Evolutionary conservation across 306 rosid genomes (phyloP).

Genomic region (Clitoria ternatea): DNA sequence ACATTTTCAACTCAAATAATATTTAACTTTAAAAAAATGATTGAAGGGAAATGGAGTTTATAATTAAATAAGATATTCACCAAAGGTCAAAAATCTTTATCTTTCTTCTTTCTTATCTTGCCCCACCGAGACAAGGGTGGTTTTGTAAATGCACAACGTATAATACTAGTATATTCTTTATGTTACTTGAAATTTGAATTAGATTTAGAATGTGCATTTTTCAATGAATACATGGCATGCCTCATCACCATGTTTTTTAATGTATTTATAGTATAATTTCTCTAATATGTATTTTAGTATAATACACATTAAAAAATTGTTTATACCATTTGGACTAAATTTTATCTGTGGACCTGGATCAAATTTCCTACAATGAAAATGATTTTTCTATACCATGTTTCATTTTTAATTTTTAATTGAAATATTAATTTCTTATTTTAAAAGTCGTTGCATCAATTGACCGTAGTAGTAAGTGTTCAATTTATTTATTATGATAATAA

Average conservation of each 20-base stretch:
- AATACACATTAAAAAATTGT: too few relatives aligned
- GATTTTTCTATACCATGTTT: too few relatives aligned
- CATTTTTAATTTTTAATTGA: too few relatives aligned
- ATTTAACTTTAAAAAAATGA: too few relatives aligned
- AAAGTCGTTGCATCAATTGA: too few relatives aligned
- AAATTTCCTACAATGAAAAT: background rate
- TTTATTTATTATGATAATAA: too few relatives aligned
- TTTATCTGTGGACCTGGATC: background rate
- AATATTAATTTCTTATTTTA: too few relatives aligned
- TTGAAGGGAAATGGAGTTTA: background rate
- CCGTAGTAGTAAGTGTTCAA: too few relatives aligned
- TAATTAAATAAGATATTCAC: conserved; percentile 18
- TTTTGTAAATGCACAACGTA: background rate
- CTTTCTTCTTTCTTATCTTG: conserved; percentile 2
- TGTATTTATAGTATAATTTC: background rate
- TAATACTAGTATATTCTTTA: conserved; percentile 10
- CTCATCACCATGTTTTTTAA: background rate
- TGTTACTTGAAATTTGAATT: background rate
- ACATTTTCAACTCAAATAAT: too few relatives aligned
- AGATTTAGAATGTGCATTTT: conserved; percentile 15
- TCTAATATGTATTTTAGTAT: background rate
- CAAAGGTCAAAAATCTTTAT: conserved; percentile 27
- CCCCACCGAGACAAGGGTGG: conserved; percentile 9
- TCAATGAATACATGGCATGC: background rate
- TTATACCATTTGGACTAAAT: too few relatives aligned